Percentiles rank a stretch among this genome's conserved stretches.
phyloP scores from a whole-genome alignment of 2,329 filamentous ascomycete genomes.

The Penicillium sp. region DNA sequence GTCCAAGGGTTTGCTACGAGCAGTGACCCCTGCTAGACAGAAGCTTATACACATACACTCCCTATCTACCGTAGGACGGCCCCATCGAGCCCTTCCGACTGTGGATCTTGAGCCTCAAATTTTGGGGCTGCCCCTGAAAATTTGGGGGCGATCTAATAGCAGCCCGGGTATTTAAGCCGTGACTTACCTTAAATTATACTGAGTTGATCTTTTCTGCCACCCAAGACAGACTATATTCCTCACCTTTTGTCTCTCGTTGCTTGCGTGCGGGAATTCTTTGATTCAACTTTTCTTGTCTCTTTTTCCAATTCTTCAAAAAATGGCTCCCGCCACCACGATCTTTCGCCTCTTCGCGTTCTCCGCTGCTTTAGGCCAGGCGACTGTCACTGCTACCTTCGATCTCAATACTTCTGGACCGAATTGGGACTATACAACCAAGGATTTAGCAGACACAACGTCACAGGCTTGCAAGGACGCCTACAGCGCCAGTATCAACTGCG shows the following conservation, averaged over 20 bases:
- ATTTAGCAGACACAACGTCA: constrained; percentile 34
- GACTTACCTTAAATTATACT: too few relatives aligned
- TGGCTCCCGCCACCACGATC: constrained; percentile 13
- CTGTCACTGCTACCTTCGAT: constrained; percentile 29
- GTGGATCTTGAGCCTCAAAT: neutral
- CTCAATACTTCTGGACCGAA: constrained; percentile 34
- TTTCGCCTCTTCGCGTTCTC: constrained; percentile 18
- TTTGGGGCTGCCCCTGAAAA: neutral
- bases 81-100: too few relatives aligned
- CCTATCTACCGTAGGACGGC: too few relatives aligned
- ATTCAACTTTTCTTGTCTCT: neutral
- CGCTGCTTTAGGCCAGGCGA: constrained; percentile 19
- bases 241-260: neutral
- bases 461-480: constrained; percentile 36
- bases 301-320: constrained; percentile 5
- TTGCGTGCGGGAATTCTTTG: neutral
- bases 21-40: too few relatives aligned
- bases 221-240: neutral
- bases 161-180: neutral
- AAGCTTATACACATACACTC: too few relatives aligned
- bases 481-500: constrained; percentile 34
- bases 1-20: too few relatives aligned
- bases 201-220: too few relatives aligned
- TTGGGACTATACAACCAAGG: constrained; percentile 36
- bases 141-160: neutral